Evolutionary conservation across 73 alveolate species (phyloP).

Genomic region (Breviolum minutum): DNA sequence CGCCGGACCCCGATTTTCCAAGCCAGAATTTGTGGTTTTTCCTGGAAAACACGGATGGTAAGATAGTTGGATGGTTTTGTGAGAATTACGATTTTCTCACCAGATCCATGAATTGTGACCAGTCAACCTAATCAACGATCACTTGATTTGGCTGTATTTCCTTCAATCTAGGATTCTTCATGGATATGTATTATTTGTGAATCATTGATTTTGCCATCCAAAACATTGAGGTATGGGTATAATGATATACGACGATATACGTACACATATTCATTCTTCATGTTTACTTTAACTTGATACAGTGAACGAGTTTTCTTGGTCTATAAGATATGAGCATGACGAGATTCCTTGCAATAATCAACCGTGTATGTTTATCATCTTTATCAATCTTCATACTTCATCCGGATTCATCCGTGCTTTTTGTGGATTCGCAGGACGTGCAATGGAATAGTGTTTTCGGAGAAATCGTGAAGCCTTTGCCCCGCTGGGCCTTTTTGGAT

Average conservation of each 20-base stretch:
- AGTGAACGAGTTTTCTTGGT: background rate
- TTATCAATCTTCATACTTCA: background rate
- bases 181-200: no score
- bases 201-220: no score
- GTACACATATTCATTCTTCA: background rate
- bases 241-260: background rate
- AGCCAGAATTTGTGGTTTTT: background rate
- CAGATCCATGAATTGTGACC: no score
- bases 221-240: no score
- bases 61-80: no score
- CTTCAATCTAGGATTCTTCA: no score
- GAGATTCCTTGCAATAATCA: no score
- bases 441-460: slow-evolving; percentile 52
- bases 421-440: background rate
- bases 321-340: no score
- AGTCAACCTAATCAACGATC: no score
- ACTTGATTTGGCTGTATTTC: no score
- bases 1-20: background rate
- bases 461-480: slow-evolving; percentile 15
- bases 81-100: no score
- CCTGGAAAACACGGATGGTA: no score
- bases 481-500: slow-evolving; percentile 83
- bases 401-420: background rate
- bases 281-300: background rate
- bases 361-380: background rate